phyloP scores from a whole-genome alignment of 2,329 filamentous ascomycete genomes.

The Talaromyces sp. region DNA sequence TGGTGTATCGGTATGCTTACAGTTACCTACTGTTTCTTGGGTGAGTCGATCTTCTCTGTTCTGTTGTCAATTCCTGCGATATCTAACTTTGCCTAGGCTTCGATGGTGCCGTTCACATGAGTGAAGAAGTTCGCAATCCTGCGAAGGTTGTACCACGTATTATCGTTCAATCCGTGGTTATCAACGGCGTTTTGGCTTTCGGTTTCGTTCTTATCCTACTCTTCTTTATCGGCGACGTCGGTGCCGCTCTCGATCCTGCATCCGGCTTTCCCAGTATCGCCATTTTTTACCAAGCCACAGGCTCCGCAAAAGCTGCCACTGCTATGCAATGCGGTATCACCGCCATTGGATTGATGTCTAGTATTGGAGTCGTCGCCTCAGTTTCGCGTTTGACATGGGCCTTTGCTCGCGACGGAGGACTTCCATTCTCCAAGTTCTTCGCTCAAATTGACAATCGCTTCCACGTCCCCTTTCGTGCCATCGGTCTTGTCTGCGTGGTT shows the following conservation, averaged over 20 bases:
- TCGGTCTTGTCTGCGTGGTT: slow-evolving; percentile 33
- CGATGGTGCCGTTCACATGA: slow-evolving; percentile 50
- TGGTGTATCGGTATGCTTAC: slow-evolving; percentile 44
- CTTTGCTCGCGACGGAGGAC: slow-evolving; percentile 48
- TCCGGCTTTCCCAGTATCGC: slow-evolving; percentile 43
- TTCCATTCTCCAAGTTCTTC: slow-evolving; percentile 32
- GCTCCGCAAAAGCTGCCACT: slow-evolving; percentile 41
- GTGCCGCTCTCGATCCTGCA: slow-evolving; percentile 28
- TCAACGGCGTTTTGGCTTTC: slow-evolving; percentile 44
- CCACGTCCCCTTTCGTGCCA: slow-evolving; percentile 36
- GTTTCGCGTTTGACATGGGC: slow-evolving; percentile 50
- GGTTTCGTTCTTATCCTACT: slow-evolving; percentile 42
- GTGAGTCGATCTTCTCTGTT: slow-evolving; percentile 19
- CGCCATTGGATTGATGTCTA: slow-evolving; percentile 38
- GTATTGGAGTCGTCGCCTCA: slow-evolving; percentile 46
- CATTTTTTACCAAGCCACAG: slow-evolving; percentile 41
- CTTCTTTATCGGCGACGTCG: slow-evolving; percentile 44
- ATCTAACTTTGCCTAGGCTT: slow-evolving; percentile 33
- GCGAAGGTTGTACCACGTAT: slow-evolving; percentile 47
- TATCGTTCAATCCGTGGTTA: slow-evolving; percentile 44
- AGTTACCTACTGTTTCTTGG: slow-evolving; percentile 29
- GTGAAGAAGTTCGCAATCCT: slow-evolving; percentile 45
- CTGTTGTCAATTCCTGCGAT: not conserved
- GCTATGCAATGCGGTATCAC: slow-evolving; percentile 40
- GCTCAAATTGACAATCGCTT: slow-evolving; percentile 25